Conservation (phyloP, 371 early-diverging fungal species). For the Lichtheimia corymbifera region DNA sequence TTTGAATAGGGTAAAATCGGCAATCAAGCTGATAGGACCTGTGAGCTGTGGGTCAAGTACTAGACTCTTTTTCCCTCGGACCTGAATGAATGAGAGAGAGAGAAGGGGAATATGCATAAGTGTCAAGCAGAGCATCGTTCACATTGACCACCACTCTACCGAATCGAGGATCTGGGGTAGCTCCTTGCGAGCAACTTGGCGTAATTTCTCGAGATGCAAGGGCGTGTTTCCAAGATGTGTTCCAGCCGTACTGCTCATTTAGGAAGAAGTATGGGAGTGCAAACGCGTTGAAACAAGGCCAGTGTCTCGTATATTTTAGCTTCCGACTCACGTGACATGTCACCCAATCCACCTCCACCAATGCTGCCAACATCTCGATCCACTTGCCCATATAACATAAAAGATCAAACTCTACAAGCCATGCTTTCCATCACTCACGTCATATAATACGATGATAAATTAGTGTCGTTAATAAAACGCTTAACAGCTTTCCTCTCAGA, state of each 20-base stretch:
- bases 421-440: too few species aligned
- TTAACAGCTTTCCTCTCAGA: too few species aligned
- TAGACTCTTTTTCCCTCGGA: constrained; percentile 86
- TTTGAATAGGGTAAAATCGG: constrained; percentile 84
- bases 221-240: constrained; percentile 52
- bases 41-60: constrained; percentile 85
- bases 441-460: too few species aligned
- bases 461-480: too few species aligned
- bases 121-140: neutral
- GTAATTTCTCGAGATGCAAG: constrained; percentile 59
- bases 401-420: too few species aligned
- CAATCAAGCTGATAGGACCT: constrained; percentile 83
- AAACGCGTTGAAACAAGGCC: neutral
- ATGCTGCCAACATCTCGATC: too few species aligned
- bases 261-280: neutral
- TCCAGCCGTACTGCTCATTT: constrained; percentile 20
- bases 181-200: constrained; percentile 72
- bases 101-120: neutral
- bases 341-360: too few species aligned
- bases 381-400: too few species aligned
- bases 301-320: too few species aligned
- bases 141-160: constrained; percentile 34
- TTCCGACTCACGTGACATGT: too few species aligned
- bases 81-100: constrained; percentile 43
- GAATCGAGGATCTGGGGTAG: constrained; percentile 76